Conservation (phyloP, 352 stramenopile species). For the Blastocystis sp. region DNA sequence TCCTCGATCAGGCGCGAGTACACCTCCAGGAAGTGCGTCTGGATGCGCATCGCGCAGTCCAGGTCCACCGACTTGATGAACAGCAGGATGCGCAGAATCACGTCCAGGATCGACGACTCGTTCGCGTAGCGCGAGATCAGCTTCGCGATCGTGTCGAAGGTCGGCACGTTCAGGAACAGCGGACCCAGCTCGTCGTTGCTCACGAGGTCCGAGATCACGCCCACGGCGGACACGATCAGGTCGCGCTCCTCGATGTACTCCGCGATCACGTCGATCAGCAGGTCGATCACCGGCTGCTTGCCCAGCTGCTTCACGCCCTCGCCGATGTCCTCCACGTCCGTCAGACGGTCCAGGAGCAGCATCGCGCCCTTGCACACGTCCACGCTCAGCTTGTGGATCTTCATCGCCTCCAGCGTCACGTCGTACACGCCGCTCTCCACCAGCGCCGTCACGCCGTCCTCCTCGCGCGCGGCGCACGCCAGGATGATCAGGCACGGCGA, state of each 20-base stretch:
- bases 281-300: constrained; percentile 23
- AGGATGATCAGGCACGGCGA: constrained; percentile 52
- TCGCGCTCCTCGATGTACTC: constrained; percentile 50
- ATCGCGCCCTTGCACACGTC: constrained; percentile 46
- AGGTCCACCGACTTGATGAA: constrained; percentile 50
- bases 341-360: constrained; percentile 46
- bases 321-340: background rate
- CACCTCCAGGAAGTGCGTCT: constrained; percentile 64
- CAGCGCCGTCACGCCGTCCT: background rate
- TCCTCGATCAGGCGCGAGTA: constrained; percentile 40
- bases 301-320: constrained; percentile 26
- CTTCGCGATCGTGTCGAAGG: constrained; percentile 65
- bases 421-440: constrained; percentile 40
- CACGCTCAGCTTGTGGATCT: constrained; percentile 58
- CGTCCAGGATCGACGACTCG: constrained; percentile 41
- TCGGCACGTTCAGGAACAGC: constrained; percentile 20
- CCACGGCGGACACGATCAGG: constrained; percentile 34
- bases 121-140: constrained; percentile 48
- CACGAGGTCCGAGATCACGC: constrained; percentile 46
- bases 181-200: constrained; percentile 24
- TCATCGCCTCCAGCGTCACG: constrained; percentile 54
- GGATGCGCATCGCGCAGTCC: constrained; percentile 55
- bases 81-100: constrained; percentile 34
- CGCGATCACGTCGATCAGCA: constrained; percentile 60
- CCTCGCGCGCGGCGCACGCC: constrained; percentile 39